Evolutionary conservation across 805 yeast genomes (phyloP).

Genomic region (Monosporozyma siamensis): DNA sequence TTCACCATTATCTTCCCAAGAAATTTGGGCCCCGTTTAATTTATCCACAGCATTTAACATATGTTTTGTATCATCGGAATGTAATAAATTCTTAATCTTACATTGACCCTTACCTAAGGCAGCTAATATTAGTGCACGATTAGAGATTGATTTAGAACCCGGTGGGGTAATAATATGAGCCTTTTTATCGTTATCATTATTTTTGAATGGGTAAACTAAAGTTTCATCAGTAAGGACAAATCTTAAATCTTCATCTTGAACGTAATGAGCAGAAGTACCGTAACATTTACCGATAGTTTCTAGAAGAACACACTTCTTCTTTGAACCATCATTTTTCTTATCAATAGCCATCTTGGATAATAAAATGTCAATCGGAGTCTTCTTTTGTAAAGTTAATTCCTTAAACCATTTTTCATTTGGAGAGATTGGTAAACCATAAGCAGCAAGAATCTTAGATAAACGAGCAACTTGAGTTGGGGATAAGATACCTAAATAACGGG

Average conservation of each 20-base stretch:
- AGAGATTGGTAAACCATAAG: conserved; percentile 80
- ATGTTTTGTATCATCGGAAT: conserved; percentile 92
- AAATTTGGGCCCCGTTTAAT: conserved; percentile 71
- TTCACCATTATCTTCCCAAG: conserved; percentile 83
- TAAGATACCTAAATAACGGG: conserved; percentile 83
- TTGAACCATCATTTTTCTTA: conserved; percentile 90
- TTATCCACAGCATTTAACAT: conserved; percentile 82
- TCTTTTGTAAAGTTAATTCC: conserved; percentile 57
- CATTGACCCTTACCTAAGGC: conserved; percentile 85
- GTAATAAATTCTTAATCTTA: conserved; percentile 73
- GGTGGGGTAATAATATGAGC: conserved; percentile 60
- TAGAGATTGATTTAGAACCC: conserved; percentile 94
- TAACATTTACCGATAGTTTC: conserved; percentile 81
- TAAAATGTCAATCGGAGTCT: conserved; percentile 67
- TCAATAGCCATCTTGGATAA: conserved; percentile 87
- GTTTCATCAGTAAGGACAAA: conserved; percentile 78
- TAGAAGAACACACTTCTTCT: conserved; percentile 77
- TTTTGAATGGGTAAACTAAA: conserved; percentile 49
- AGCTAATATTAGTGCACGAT: conserved; percentile 87
- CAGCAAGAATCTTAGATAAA: conserved; percentile 67
- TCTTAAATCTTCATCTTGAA: conserved; percentile 69
- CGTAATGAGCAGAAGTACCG: conserved; percentile 80
- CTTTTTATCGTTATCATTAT: conserved; percentile 20
- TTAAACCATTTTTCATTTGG: conserved; percentile 63
- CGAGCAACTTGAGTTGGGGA: conserved; percentile 93